Conservation (phyloP, 2,329 filamentous ascomycete genomes). For the Exophiala lecanii-corni region DNA sequence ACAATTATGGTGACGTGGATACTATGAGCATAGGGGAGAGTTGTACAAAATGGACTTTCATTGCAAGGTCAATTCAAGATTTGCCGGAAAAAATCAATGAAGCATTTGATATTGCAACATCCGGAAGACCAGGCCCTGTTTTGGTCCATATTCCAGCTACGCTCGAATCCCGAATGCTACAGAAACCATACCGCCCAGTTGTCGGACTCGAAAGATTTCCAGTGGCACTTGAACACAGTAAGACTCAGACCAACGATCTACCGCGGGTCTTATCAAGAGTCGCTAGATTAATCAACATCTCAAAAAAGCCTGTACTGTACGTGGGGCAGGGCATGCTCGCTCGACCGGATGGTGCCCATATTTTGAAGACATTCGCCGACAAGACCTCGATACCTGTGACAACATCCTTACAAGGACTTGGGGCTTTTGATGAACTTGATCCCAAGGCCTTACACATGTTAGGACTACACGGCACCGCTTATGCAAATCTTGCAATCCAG, state of each 20-base stretch:
- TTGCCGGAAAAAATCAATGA: slow-evolving; percentile 92
- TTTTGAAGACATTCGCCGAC: slow-evolving; percentile 81
- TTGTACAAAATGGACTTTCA: slow-evolving; percentile 98
- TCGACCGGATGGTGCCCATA: slow-evolving; percentile 68
- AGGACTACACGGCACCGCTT: slow-evolving; percentile 95
- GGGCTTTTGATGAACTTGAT: slow-evolving; percentile 87
- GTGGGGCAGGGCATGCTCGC: slow-evolving; percentile 85
- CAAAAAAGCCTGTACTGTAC: slow-evolving; percentile 93
- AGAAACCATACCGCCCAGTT: slow-evolving; percentile 76
- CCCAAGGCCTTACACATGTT: slow-evolving; percentile 96
- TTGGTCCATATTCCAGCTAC: slow-evolving; percentile 96
- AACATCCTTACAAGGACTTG: slow-evolving; percentile 89
- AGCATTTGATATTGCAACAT: slow-evolving; percentile 95
- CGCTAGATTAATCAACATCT: slow-evolving; percentile 74
- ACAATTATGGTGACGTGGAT: slow-evolving; percentile 64
- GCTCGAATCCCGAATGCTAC: slow-evolving; percentile 78
- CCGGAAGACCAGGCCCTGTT: slow-evolving; percentile 86
- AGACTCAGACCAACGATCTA: slow-evolving; percentile 65
- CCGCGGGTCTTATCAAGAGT: slow-evolving; percentile 70
- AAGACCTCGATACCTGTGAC: slow-evolving; percentile 91
- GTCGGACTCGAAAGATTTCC: slow-evolving; percentile 68
- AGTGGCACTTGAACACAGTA: slow-evolving; percentile 80
- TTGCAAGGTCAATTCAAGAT: slow-evolving; percentile 94
- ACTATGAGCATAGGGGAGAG: slow-evolving; percentile 87
- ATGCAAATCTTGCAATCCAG: slow-evolving; percentile 97